phyloP scores from a whole-genome alignment of 2,329 filamentous ascomycete genomes.

The Ceratocystis destructans region DNA sequence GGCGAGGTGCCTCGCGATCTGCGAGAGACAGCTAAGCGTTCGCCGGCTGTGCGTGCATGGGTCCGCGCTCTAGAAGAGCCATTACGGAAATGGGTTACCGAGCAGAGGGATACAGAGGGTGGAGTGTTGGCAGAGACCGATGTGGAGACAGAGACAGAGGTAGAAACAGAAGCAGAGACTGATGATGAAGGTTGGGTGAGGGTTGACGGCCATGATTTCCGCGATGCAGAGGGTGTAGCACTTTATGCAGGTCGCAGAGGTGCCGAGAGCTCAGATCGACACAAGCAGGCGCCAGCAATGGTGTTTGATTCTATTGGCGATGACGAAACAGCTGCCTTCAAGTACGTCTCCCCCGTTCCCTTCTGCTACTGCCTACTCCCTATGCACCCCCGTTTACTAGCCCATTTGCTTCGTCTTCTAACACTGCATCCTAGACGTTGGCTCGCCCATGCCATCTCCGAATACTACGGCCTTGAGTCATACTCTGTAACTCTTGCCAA shows the following conservation, averaged over 20 bases:
- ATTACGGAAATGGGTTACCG: conserved; percentile 60
- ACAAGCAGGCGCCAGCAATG: conserved; percentile 40
- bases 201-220: conserved; percentile 51
- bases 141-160: conserved; percentile 21
- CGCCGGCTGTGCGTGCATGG: conserved; percentile 62
- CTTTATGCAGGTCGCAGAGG: not conserved
- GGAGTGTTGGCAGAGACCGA: conserved; percentile 17
- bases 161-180: conserved; percentile 30
- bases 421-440: conserved; percentile 50
- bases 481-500: conserved; percentile 62
- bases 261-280: not conserved
- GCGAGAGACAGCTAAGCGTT: conserved; percentile 64
- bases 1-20: conserved; percentile 65
- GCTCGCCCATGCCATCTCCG: conserved; percentile 82
- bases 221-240: conserved; percentile 22
- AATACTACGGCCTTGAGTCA: conserved; percentile 81
- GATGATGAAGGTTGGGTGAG: conserved; percentile 92
- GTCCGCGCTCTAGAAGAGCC: conserved; percentile 76
- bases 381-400: not conserved
- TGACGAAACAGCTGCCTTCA: conserved; percentile 67
- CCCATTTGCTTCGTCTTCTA: conserved; percentile 17
- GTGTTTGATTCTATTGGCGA: conserved; percentile 69
- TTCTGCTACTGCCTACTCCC: conserved; percentile 5
- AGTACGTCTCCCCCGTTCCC: conserved; percentile 39
- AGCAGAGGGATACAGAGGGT: conserved; percentile 26